A percentile compares a stretch with the other conserved stretches of the same genome.
Conservation (phyloP, 2,329 filamentous ascomycete genomes). For the Verticillium nonalfalfae region DNA sequence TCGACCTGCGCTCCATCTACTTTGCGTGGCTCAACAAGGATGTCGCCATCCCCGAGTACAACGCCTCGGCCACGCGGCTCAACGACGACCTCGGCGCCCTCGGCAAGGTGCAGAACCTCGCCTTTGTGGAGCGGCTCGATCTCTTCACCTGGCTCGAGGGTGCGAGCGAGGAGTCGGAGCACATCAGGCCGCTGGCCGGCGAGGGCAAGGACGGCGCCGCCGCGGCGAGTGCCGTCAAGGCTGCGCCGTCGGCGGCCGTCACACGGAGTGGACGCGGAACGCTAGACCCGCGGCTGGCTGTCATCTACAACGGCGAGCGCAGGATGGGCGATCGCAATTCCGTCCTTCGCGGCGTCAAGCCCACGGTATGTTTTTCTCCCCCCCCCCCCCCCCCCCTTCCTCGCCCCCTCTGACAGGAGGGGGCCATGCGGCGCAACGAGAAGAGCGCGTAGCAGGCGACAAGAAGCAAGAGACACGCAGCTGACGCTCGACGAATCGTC, state of each 20-base stretch:
- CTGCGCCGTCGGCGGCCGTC: slow-evolving; percentile 31
- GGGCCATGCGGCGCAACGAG: background rate
- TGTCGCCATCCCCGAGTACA: slow-evolving; percentile 84
- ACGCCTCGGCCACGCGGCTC: slow-evolving; percentile 71
- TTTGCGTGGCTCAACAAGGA: slow-evolving; percentile 96
- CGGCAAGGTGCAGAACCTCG: slow-evolving; percentile 75
- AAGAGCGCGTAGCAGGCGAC: background rate
- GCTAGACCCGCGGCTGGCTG: slow-evolving; percentile 73
- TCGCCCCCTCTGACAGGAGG: background rate
- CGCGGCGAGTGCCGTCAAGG: slow-evolving; percentile 27
- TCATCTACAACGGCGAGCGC: slow-evolving; percentile 88
- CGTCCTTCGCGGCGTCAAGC: slow-evolving; percentile 78
- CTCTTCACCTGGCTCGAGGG: slow-evolving; percentile 91
- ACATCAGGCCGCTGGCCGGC: slow-evolving; percentile 76
- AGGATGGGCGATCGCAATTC: slow-evolving; percentile 91
- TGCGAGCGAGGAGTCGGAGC: slow-evolving; percentile 83
- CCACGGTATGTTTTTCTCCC: slow-evolving; percentile 58
- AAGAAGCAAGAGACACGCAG: background rate
- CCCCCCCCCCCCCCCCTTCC: no score
- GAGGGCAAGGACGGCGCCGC: slow-evolving; percentile 33
- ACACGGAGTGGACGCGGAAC: slow-evolving; percentile 56
- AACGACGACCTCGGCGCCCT: slow-evolving; percentile 68
- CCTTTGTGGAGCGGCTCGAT: slow-evolving; percentile 87
- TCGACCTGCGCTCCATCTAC: slow-evolving; percentile 90
- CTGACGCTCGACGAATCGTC: background rate